Evolutionary conservation across 1,284 basidiomycete genomes (phyloP).

Genomic region (Irpex sp.): DNA sequence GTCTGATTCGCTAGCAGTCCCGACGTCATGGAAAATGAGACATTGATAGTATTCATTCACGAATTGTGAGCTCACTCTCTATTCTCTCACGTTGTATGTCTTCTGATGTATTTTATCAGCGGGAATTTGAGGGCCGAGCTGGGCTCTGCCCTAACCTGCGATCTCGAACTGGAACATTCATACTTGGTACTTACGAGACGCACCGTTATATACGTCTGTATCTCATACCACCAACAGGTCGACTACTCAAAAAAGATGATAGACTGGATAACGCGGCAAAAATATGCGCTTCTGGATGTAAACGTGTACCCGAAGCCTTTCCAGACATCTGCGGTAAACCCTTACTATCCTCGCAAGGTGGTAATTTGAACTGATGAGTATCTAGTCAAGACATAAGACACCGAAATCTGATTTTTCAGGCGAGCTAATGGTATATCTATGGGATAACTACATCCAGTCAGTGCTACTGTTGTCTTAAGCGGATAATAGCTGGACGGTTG

Average conservation of each 20-base stretch:
- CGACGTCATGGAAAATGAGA: conserved; percentile 66
- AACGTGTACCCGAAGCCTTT: conserved; percentile 78
- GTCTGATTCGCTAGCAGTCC: conserved; percentile 34
- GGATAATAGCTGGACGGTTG: neutral
- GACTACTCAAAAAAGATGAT: conserved; percentile 83
- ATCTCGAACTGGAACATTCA: conserved; percentile 75
- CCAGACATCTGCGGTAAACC: conserved; percentile 32
- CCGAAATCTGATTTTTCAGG: conserved; percentile 44
- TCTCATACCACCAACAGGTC: conserved; percentile 45
- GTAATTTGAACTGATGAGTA: neutral
- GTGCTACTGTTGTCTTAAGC: conserved; percentile 3
- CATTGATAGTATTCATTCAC: conserved; percentile 81
- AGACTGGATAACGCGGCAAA: conserved; percentile 64
- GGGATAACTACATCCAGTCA: conserved; percentile 94
- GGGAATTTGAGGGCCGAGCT: conserved; percentile 84
- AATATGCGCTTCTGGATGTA: conserved; percentile 81
- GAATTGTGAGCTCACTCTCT: conserved; percentile 68
- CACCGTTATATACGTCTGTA: conserved; percentile 5
- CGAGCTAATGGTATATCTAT: conserved; percentile 78
- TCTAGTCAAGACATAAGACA: conserved; percentile 12
- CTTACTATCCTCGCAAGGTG: too few species aligned
- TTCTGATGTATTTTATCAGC: conserved; percentile 36
- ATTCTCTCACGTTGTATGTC: neutral
- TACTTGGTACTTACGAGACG: conserved; percentile 57
- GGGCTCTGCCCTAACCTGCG: conserved; percentile 66